Conservation (phyloP, 257 asterid species). For the Verbascum thapsus region DNA sequence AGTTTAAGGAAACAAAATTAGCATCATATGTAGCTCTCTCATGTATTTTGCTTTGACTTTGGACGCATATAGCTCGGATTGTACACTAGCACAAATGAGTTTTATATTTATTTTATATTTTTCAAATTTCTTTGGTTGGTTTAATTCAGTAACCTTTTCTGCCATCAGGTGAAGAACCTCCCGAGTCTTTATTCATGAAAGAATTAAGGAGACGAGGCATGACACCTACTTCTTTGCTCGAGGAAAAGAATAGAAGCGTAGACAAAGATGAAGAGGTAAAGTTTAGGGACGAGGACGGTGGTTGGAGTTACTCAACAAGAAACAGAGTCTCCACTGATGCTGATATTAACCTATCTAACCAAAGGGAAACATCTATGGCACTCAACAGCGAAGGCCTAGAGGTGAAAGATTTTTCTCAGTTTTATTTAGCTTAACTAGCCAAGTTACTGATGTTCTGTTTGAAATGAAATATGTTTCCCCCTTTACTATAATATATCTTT, state of each 20-base stretch:
- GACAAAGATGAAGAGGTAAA: constrained; percentile 52
- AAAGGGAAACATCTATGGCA: constrained; percentile 82
- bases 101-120: neutral
- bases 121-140: constrained; percentile 6
- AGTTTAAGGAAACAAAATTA: no score
- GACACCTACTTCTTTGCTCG: constrained; percentile 85
- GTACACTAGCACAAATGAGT: constrained; percentile 8
- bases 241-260: constrained; percentile 60
- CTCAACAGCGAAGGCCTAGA: constrained; percentile 97
- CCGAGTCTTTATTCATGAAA: constrained; percentile 90
- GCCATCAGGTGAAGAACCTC: constrained; percentile 85
- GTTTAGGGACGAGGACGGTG: constrained; percentile 83
- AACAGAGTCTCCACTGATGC: constrained; percentile 59
- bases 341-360: constrained; percentile 57
- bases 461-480: neutral
- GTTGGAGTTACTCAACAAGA: constrained; percentile 62
- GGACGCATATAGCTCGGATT: no score
- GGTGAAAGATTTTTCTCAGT: constrained; percentile 45
- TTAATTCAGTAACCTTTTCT: constrained; percentile 13
- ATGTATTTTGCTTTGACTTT: no score
- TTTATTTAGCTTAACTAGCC: neutral
- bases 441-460: neutral
- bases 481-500: constrained; percentile 1
- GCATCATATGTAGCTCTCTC: no score
- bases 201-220: constrained; percentile 88